Base-by-base conservation (phyloP, 2,329 filamentous ascomycete species). In the Aspergillus sp. region DNA sequence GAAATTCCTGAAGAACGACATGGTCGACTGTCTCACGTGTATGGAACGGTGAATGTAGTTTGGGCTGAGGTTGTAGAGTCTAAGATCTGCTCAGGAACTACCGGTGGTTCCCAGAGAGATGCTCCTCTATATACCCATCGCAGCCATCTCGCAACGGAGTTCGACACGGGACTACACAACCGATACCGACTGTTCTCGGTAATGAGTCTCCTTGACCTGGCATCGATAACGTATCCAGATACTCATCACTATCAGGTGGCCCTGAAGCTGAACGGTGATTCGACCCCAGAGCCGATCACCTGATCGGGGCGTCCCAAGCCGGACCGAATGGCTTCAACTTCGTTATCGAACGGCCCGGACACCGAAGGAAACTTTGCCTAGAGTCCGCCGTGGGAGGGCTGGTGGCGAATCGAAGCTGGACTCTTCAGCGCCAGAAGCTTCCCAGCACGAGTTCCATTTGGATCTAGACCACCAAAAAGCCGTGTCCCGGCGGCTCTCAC, bases 1-100 rank as follows among this genome's bases (percentile, higher is more conserved):
- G 54, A 55, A 66, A 52, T 66, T 66, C 53, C 54, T 62, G 29
- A 65, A 46, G 53, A 66, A 65, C 11, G 64, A 66, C 64, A 66
- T 66, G 53, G 48, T 49, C n/a, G 45, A 53, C 53, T 55, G 23
- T 31, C 29, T 32, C 29, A 32, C 29, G 29, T 32, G 7, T 32
- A 6, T 32, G 29, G 6, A 13, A 32, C 13, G 7, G 29, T n/a
- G n/a, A n/a, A n/a, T n/a, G n/a, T n/a, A n/a, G n/a, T n/a, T n/a
- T n/a, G n/a, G n/a, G n/a, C n/a, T n/a, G n/a, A n/a, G n/a, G n/a
- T n/a, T n/a, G n/a, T n/a, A n/a, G n/a, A n/a, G n/a, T n/a, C n/a
- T n/a, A n/a, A n/a, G 7, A 29, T 29, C 4, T 29, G 25, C 25
- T 11, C 25, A 29, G 25, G 4, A 29, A 11, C 9, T 29, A 29